Conservation (phyloP, 495 filamentous ascomycete species). For the Penicillium crystallinum region DNA sequence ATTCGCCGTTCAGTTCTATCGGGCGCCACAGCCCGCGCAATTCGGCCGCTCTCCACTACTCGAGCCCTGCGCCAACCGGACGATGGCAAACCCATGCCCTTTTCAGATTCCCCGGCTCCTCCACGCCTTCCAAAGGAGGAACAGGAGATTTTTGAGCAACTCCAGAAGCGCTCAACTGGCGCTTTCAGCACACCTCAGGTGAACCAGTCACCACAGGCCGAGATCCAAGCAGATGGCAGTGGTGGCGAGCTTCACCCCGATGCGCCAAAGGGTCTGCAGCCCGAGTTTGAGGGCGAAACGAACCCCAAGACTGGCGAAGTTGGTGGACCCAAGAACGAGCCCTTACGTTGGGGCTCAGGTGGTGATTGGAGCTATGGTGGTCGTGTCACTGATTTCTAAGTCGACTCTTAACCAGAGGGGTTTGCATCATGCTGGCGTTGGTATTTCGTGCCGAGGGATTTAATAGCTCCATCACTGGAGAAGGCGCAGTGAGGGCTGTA, state of each 20-base stretch:
- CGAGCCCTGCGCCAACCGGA: constrained; percentile 22
- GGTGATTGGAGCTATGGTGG: constrained; percentile 98
- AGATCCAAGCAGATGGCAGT: constrained; percentile 45
- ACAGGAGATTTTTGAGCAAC: constrained; percentile 87
- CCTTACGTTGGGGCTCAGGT: constrained; percentile 71
- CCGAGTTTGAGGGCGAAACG: constrained; percentile 88
- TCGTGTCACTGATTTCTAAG: constrained; percentile 86
- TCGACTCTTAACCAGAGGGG: not conserved
- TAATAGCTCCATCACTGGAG: not conserved
- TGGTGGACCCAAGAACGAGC: constrained; percentile 97
- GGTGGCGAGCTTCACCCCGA: constrained; percentile 66
- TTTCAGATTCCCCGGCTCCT: constrained; percentile 59
- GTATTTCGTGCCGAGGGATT: constrained; percentile 2
- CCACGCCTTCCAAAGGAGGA: constrained; percentile 81
- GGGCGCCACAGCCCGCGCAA: constrained; percentile 14
- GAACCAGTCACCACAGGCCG: constrained; percentile 24
- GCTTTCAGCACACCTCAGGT: constrained; percentile 63
- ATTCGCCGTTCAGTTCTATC: constrained; percentile 18
- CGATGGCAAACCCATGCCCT: constrained; percentile 33
- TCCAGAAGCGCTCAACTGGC: constrained; percentile 67
- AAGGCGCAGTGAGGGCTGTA: not conserved
- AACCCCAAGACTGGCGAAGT: constrained; percentile 97
- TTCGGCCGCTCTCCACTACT: constrained; percentile 34
- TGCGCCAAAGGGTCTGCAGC: constrained; percentile 64
- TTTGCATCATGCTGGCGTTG: constrained; percentile 23